Base-by-base conservation (phyloP, 768 basidiomycete genomes). In the Candolleomyces eurysporus region DNA sequence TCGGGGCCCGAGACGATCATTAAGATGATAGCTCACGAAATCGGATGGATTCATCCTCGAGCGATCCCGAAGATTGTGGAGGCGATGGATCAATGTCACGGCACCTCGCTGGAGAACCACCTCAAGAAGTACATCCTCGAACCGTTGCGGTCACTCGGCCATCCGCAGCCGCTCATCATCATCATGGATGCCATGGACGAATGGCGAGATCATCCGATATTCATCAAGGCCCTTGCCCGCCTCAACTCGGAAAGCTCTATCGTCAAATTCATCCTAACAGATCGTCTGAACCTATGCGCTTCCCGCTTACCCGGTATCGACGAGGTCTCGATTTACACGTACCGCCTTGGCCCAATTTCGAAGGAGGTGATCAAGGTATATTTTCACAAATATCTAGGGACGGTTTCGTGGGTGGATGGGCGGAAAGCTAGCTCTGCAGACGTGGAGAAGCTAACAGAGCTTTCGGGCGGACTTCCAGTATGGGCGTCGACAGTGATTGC, bases 181-280 rank as follows among this genome's bases (percentile, higher is more conserved):
- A 30, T 63, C 21, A 19, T 63, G 30, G 62, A 63, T 42, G 62
- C 51, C 21, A 21, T 63, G 32, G 62, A 63, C 52, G 62, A 63
- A 60, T 63, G 58, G 58, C 32, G 7, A 2, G 9, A 54, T 36
- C n/a, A 43, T 5, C 26, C 54, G 17, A 21, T 21, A 14, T 59
- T 63, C n/a, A 48, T 63, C 19, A 22, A 46, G 19, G 62, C 48
- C 2, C 58, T 63, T 8, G 26, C 26, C 2, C 17, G 30, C 36
- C n/a, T 63, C n/a, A 21, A 40, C 13, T 40, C 43, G 2, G 7
- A 6, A 14, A 52, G 52, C 4, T 31, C 58, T 7, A 5, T 36
- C 36, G 36, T 36, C 36, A 36, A 36, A 11, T 36, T 36, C 11
- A 8, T 36, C 36, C 11, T 36, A 36, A 36, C 36, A 36, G 36